Evolutionary conservation across 2,329 filamentous ascomycete species (phyloP).

Genomic region (Chaetomiaceae sp.): DNA sequence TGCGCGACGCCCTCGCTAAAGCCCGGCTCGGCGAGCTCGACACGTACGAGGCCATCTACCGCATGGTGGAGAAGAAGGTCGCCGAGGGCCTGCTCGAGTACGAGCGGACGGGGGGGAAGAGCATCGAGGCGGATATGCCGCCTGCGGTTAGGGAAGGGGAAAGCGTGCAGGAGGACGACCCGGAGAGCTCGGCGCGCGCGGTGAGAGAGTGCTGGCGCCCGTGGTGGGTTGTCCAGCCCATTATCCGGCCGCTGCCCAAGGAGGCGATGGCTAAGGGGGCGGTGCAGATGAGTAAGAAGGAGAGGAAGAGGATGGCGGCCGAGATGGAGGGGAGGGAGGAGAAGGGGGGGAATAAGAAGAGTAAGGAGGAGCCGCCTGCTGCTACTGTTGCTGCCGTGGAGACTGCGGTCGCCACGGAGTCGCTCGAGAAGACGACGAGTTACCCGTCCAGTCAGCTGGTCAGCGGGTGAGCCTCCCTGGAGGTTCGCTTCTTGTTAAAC

Average conservation of each 20-base stretch:
- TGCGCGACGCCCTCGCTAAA: conserved; percentile 77
- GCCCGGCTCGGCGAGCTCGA: conserved; percentile 67
- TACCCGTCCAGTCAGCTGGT: conserved; percentile 20
- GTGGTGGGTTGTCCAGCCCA: conserved; percentile 87
- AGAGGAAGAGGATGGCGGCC: conserved; percentile 29
- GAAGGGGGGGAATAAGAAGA: conserved; percentile 9
- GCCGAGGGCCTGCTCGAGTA: conserved; percentile 69
- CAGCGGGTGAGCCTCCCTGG: conserved; percentile 21
- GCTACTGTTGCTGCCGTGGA: not conserved
- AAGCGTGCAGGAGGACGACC: conserved; percentile 39
- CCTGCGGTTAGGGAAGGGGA: conserved; percentile 27
- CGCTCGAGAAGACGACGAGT: conserved; percentile 17
- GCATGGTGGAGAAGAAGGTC: conserved; percentile 69
- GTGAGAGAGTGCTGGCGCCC: conserved; percentile 72
- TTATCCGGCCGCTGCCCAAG: conserved; percentile 78
- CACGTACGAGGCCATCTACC: conserved; percentile 71
- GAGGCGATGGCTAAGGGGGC: conserved; percentile 83
- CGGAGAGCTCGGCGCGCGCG: conserved; percentile 60
- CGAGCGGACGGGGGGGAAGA: conserved; percentile 47
- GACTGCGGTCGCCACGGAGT: not conserved
- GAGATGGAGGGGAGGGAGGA: conserved; percentile 16
- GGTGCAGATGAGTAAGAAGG: conserved; percentile 59
- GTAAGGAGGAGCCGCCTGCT: not conserved
- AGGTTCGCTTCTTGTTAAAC: too few species aligned
- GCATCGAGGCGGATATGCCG: conserved; percentile 37